These are phyloP conservation scores for Marsdenia floribunda DNA, from an alignment of 257 asterid genomes.

Conservation along the genomic window DNA sequence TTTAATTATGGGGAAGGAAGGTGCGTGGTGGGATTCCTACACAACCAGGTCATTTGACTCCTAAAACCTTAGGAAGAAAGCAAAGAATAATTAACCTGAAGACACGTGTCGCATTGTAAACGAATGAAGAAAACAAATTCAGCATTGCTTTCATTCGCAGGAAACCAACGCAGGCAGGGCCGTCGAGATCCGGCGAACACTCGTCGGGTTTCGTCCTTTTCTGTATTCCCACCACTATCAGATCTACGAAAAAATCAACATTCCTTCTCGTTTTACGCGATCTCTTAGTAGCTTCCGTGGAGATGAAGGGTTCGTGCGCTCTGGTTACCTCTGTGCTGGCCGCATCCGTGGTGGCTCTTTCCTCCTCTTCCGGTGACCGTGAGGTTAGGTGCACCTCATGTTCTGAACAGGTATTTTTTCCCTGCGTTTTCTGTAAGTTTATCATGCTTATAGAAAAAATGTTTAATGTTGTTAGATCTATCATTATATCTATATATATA, in stretches of 20 bases:
- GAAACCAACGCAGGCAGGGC: neutral
- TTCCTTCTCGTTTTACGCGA: neutral
- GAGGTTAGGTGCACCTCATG: constrained; percentile 12
- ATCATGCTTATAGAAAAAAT: neutral
- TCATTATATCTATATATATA: neutral
- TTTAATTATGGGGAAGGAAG: neutral
- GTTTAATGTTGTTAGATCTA: neutral
- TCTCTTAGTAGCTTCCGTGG: neutral
- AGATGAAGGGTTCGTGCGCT: constrained; percentile 22
- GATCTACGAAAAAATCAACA: neutral
- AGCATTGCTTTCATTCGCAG: neutral
- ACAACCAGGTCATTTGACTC: neutral
- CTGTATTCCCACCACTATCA: neutral
- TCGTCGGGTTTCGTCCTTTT: constrained; percentile 44
- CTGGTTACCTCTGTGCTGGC: constrained; percentile 16
- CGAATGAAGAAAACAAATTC: neutral
- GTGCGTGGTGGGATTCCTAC: neutral
- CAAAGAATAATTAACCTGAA: too few species aligned
- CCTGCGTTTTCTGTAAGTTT: neutral
- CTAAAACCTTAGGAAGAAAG: too few species aligned
- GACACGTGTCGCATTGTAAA: neutral
- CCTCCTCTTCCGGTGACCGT: constrained; percentile 10
- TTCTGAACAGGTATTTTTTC: constrained; percentile 27
- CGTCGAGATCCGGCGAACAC: constrained; percentile 45
- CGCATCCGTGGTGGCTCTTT: constrained; percentile 18